These are phyloP conservation scores for Trametes cinnabarina DNA, from an alignment of 768 basidiomycete genomes.

Conservation along the genomic window DNA sequence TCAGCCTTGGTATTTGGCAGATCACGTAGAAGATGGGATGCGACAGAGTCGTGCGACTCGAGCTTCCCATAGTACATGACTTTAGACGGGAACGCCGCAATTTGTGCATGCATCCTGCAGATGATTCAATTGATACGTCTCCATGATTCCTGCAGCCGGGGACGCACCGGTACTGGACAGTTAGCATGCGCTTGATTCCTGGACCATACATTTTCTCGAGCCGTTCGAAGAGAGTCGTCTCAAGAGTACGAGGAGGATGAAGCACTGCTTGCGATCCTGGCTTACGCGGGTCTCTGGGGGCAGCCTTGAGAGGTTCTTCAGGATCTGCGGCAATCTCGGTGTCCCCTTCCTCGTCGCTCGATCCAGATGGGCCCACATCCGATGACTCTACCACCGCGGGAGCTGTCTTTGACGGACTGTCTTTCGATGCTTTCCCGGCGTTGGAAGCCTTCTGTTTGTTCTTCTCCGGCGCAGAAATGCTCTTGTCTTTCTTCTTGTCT, in stretches of 20 bases:
- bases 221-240: slow-evolving; percentile 89
- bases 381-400: neutral
- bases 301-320: neutral
- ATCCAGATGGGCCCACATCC: neutral
- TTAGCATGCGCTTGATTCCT: slow-evolving; percentile 81
- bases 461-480: neutral
- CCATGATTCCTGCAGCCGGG: neutral
- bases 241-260: slow-evolving; percentile 67
- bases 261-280: slow-evolving; percentile 30
- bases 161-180: slow-evolving; percentile 81
- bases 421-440: neutral
- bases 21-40: slow-evolving; percentile 68
- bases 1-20: slow-evolving; percentile 51
- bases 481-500: slow-evolving; percentile 23
- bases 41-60: slow-evolving; percentile 68
- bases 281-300: slow-evolving; percentile 6
- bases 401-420: neutral
- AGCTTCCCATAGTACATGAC: slow-evolving; percentile 76
- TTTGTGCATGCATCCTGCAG: slow-evolving; percentile 80
- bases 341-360: slow-evolving; percentile 11
- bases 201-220: slow-evolving; percentile 86
- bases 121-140: neutral
- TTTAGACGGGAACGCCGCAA: slow-evolving; percentile 82
- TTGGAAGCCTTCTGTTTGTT: neutral
- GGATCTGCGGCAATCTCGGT: slow-evolving; percentile 5